Evolutionary conservation across 2,329 filamentous ascomycete genomes (phyloP).

Genomic region (Akanthomyces lecanii): DNA sequence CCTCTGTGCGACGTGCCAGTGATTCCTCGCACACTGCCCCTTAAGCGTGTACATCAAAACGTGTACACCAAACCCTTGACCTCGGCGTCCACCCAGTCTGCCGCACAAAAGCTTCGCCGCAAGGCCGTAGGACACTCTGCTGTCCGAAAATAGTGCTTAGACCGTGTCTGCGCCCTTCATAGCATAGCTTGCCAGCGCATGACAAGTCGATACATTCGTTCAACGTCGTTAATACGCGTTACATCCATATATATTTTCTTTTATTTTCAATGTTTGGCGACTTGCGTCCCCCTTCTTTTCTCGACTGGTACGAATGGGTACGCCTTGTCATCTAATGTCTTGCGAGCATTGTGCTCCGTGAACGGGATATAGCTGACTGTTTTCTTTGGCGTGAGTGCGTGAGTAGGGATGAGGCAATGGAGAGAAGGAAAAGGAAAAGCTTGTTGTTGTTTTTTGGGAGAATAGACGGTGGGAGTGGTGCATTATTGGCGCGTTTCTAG

Average conservation of each 20-base stretch:
- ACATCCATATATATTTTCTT: neutral
- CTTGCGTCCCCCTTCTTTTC: neutral
- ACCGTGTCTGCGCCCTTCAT: neutral
- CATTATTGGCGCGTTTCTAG: neutral
- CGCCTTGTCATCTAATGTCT: neutral
- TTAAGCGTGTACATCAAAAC: neutral
- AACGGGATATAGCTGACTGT: neutral
- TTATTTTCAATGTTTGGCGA: neutral
- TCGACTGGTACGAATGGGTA: neutral
- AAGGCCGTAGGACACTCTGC: neutral
- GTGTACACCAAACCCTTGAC: neutral
- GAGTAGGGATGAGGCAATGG: neutral
- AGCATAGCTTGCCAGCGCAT: neutral
- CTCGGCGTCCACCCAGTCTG: neutral
- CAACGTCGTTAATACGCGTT: neutral
- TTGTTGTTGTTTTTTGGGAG: neutral
- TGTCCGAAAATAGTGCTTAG: neutral
- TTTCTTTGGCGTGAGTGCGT: neutral
- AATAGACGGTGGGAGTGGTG: neutral
- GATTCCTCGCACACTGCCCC: slow-evolving; percentile 26
- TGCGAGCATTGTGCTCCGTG: neutral
- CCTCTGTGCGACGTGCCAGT: slow-evolving; percentile 34
- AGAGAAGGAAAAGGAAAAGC: neutral
- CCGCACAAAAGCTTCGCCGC: too few relatives aligned
- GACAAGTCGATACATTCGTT: neutral